Conservation (phyloP, 2,329 filamentous ascomycete species). For the Epichloe baconii region DNA sequence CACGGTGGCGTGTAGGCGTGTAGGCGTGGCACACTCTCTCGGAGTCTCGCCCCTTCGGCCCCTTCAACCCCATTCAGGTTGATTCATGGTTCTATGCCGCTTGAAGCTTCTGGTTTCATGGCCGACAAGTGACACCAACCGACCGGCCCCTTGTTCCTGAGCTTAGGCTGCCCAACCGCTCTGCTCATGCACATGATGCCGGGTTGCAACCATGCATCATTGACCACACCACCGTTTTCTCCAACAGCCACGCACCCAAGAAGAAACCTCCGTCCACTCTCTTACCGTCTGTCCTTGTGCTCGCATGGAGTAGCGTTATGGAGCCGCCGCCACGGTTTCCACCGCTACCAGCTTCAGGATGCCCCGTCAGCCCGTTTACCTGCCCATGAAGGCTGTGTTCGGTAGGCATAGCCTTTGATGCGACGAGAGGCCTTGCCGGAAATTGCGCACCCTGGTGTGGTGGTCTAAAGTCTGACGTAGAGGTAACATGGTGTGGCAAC, state of each 20-base stretch:
- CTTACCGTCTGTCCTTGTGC: neutral
- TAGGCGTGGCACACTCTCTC: neutral
- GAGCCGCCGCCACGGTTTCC: neutral
- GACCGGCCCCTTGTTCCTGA: too few relatives aligned
- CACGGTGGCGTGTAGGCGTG: neutral
- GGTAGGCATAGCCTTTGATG: neutral
- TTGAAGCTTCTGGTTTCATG: too few relatives aligned
- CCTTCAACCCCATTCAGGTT: too few relatives aligned
- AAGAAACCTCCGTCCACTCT: neutral
- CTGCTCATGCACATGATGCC: neutral
- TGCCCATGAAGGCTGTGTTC: neutral
- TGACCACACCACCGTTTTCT: slow-evolving; percentile 1
- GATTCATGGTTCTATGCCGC: too few relatives aligned
- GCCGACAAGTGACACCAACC: too few relatives aligned
- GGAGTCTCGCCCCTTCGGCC: too few relatives aligned
- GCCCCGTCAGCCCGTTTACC: neutral
- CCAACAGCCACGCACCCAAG: neutral
- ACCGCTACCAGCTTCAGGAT: neutral
- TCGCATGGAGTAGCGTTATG: neutral
- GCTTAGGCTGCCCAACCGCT: neutral
- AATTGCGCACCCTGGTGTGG: neutral
- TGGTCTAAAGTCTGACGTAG: neutral
- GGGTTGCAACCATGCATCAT: neutral
- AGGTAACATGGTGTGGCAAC: neutral
- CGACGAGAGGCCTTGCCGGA: neutral